phyloP scores from a whole-genome alignment of 2,329 filamentous ascomycete genomes.

The Paracoccidioides brasiliensis region DNA sequence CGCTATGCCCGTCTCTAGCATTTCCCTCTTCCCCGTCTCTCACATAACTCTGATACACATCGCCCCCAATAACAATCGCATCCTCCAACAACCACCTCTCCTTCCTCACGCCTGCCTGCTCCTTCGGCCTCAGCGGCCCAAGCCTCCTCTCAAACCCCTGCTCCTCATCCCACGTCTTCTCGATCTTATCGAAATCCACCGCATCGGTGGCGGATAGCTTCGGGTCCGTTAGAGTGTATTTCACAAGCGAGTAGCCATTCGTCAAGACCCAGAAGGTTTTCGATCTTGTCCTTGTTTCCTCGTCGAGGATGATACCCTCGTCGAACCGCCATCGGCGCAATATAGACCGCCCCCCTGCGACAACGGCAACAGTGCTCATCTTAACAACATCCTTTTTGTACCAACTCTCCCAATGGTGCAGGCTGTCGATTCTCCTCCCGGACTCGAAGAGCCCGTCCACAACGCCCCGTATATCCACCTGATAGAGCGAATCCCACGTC shows the following conservation, averaged over 20 bases:
- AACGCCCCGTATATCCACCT: slow-evolving; percentile 33
- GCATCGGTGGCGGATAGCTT: slow-evolving; percentile 22
- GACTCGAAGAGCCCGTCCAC: slow-evolving; percentile 33
- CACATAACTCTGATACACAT: slow-evolving; percentile 32
- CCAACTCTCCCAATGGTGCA: slow-evolving; percentile 35
- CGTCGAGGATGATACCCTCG: slow-evolving; percentile 25
- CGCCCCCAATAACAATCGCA: slow-evolving; percentile 27
- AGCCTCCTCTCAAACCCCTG: slow-evolving; percentile 29
- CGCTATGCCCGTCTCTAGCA: slow-evolving; percentile 28
- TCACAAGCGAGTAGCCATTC: slow-evolving; percentile 32
- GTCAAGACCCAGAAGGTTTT: slow-evolving; percentile 33
- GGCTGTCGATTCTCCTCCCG: slow-evolving; percentile 29
- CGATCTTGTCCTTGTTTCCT: slow-evolving; percentile 21
- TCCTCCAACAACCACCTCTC: slow-evolving; percentile 31
- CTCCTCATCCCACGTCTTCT: slow-evolving; percentile 34
- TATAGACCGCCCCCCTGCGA: slow-evolving; percentile 29
- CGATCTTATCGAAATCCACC: slow-evolving; percentile 31
- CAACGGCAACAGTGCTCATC: slow-evolving; percentile 30
- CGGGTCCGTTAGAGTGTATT: slow-evolving; percentile 26
- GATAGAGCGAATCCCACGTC: slow-evolving; percentile 30
- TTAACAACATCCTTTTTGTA: slow-evolving; percentile 33
- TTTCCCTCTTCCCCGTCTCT: slow-evolving; percentile 14
- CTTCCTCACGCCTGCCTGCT: slow-evolving; percentile 28
- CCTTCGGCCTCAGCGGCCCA: slow-evolving; percentile 27
- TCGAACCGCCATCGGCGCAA: slow-evolving; percentile 34